Conservation (phyloP, 805 yeast species). For the Pichia nakasei region DNA sequence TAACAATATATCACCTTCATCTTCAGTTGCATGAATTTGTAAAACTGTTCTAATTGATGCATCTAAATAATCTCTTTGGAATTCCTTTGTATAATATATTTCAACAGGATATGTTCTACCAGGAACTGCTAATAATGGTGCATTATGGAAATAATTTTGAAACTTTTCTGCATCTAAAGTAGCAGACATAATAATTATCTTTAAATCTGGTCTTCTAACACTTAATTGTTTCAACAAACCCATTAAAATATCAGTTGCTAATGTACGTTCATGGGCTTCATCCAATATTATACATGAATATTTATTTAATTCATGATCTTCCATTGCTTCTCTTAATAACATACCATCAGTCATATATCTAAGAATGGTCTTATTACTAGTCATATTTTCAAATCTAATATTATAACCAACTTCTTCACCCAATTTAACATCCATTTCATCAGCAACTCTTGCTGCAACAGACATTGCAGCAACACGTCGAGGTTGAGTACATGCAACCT, state of each 20-base stretch:
- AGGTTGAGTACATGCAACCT: conserved; percentile 94
- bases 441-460: conserved; percentile 95
- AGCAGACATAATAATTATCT: conserved; percentile 94
- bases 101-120: conserved; percentile 98
- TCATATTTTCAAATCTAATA: conserved; percentile 88
- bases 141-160: conserved; percentile 80
- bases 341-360: conserved; percentile 99
- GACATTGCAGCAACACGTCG: conserved; percentile 99
- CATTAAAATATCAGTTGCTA: conserved; percentile 95
- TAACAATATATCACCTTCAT: conserved; percentile 78
- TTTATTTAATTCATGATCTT: conserved; percentile 70
- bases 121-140: conserved; percentile 92
- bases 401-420: conserved; percentile 96
- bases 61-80: conserved; percentile 88
- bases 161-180: conserved; percentile 96
- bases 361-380: conserved; percentile 69
- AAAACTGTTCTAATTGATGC: conserved; percentile 92
- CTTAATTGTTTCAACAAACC: conserved; percentile 83
- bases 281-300: conserved; percentile 90
- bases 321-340: conserved; percentile 96
- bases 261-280: conserved; percentile 97
- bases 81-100: conserved; percentile 93
- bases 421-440: conserved; percentile 87
- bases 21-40: conserved; percentile 96
- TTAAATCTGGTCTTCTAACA: conserved; percentile 73